A percentile compares a stretch with the other conserved stretches of the same genome.
These are phyloP conservation scores for Fraxinus sp. DNA, from an alignment of 305 asterid species.

Conservation along the genomic window DNA sequence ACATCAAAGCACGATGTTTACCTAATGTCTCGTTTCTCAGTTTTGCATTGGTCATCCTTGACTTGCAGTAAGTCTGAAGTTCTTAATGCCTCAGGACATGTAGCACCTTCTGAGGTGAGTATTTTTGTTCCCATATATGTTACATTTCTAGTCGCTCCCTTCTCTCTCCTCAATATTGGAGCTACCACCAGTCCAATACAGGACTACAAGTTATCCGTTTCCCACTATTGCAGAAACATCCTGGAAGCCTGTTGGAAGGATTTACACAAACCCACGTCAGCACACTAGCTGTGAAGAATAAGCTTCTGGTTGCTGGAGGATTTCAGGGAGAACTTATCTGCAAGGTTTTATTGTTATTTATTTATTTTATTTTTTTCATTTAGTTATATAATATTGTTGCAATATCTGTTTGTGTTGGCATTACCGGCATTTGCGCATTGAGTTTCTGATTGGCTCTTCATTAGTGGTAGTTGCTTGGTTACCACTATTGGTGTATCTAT, in stretches of 20 bases:
- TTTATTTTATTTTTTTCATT: background rate
- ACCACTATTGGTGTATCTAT: background rate
- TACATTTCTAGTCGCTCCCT: background rate
- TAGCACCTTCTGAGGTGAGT: constrained; percentile 86
- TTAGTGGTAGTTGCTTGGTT: constrained; percentile 13
- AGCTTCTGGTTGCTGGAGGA: constrained; percentile 92
- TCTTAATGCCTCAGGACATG: constrained; percentile 77
- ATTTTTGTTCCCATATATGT: background rate
- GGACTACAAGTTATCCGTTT: background rate
- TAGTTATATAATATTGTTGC: background rate
- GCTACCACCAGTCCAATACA: background rate
- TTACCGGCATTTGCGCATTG: background rate
- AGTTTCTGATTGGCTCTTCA: background rate
- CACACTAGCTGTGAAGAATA: constrained; percentile 88
- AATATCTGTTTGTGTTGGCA: background rate
- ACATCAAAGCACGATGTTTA: constrained; percentile 69
- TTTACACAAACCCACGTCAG: constrained; percentile 90
- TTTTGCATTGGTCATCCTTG: constrained; percentile 65
- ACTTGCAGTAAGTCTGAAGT: constrained; percentile 50
- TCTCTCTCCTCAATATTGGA: background rate
- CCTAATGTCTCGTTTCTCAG: constrained; percentile 58
- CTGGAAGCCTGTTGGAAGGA: constrained; percentile 94
- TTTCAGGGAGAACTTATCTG: constrained; percentile 89
- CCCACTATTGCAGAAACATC: constrained; percentile 65
- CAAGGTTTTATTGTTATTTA: constrained; percentile 49